A percentile compares a stretch with the other conserved stretches of the same genome.
Evolutionary conservation across 495 filamentous ascomycete species (phyloP).

Genomic region (Podospora australis): DNA sequence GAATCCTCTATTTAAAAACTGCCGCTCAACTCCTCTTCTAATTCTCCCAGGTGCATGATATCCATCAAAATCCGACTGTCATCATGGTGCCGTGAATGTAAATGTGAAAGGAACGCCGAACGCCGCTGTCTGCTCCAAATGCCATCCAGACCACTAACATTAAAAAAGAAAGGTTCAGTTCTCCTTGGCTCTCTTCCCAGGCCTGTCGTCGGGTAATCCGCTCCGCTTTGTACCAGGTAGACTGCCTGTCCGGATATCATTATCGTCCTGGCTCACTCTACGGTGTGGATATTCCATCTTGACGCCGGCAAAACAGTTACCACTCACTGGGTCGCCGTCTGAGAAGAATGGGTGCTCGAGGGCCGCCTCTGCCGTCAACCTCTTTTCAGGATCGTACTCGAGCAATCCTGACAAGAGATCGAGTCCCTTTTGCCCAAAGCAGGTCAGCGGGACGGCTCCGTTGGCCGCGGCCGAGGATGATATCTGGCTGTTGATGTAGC

Average conservation of each 20-base stretch:
- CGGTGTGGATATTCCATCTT: slow-evolving; percentile 84
- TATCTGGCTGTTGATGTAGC: slow-evolving; percentile 44
- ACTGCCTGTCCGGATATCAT: slow-evolving; percentile 83
- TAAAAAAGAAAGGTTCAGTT: not conserved
- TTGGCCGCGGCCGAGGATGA: slow-evolving; percentile 31
- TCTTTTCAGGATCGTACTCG: slow-evolving; percentile 86
- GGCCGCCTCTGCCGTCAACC: slow-evolving; percentile 77
- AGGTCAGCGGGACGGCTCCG: slow-evolving; percentile 32
- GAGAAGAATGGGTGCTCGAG: slow-evolving; percentile 84
- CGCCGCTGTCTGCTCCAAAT: too few relatives aligned
- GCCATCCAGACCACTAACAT: too few relatives aligned
- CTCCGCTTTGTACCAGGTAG: slow-evolving; percentile 88
- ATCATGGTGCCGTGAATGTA: too few relatives aligned
- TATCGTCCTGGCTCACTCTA: slow-evolving; percentile 86
- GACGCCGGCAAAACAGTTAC: slow-evolving; percentile 86
- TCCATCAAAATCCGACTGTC: too few relatives aligned
- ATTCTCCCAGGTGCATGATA: too few relatives aligned
- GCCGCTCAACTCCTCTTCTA: too few relatives aligned
- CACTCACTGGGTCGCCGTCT: slow-evolving; percentile 54
- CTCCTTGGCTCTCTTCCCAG: slow-evolving; percentile 64
- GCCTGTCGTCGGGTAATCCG: slow-evolving; percentile 76
- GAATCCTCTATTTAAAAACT: too few relatives aligned
- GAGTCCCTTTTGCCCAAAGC: slow-evolving; percentile 69
- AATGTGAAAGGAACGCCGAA: too few relatives aligned
- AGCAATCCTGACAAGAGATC: slow-evolving; percentile 73